Evolutionary conservation across 1,139 yeast genomes (phyloP).

Genomic region (Kodamaea anthophila): DNA sequence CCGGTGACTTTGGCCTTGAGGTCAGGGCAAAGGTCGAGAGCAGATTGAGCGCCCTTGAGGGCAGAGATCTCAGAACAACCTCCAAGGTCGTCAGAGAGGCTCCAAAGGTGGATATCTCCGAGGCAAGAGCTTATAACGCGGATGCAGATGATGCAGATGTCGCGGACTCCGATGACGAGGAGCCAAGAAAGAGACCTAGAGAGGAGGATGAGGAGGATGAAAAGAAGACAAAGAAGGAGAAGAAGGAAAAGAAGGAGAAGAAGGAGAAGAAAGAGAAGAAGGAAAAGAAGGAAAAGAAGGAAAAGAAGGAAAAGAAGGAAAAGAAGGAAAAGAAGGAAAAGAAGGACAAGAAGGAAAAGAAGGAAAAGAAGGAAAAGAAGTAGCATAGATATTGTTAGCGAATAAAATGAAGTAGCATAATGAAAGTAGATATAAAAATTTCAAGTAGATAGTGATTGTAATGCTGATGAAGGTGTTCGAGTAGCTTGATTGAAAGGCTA

Average conservation of each 20-base stretch:
- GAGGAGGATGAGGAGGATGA: conserved; percentile 41
- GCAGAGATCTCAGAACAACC: conserved; percentile 83
- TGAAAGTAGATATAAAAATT: too few species aligned
- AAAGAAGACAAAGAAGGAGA: conserved; percentile 26
- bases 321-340: conserved; percentile 26
- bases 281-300: conserved; percentile 39
- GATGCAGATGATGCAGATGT: conserved; percentile 63
- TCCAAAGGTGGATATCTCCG: conserved; percentile 77
- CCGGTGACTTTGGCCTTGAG: conserved; percentile 88
- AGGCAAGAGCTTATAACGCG: conserved; percentile 84
- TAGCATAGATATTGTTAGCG: conserved; percentile 18
- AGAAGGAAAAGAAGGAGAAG: conserved; percentile 18
- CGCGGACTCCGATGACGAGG: conserved; percentile 41
- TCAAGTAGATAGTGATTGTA: too few species aligned
- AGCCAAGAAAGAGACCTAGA: conserved; percentile 4
- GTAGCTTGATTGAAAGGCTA: too few species aligned
- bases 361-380: conserved; percentile 38
- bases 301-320: conserved; percentile 21
- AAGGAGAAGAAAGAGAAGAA: conserved; percentile 18
- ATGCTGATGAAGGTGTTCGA: too few species aligned
- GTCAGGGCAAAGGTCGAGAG: conserved; percentile 92
- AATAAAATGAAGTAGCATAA: background rate
- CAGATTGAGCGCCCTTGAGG: conserved; percentile 92
- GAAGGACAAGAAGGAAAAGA: conserved; percentile 35
- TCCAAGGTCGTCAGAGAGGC: conserved; percentile 69